These are phyloP conservation scores for Clavispora asparagi DNA, from an alignment of 805 yeast genomes.

Conservation along the genomic window DNA sequence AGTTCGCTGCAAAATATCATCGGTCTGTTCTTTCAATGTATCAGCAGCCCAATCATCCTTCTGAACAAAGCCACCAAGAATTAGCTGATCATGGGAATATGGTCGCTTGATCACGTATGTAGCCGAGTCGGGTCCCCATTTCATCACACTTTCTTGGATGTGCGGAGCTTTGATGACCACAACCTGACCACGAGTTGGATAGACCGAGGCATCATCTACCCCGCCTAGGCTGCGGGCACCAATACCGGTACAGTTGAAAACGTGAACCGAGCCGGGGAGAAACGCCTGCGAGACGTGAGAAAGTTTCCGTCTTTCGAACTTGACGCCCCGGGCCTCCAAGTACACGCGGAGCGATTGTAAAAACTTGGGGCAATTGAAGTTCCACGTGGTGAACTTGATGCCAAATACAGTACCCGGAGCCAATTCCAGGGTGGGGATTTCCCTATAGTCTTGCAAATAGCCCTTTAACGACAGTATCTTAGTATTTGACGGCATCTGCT, in stretches of 20 bases:
- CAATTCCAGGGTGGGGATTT: constrained; percentile 31
- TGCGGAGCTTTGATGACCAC: constrained; percentile 70
- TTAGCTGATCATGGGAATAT: constrained; percentile 55
- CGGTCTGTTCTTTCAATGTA: constrained; percentile 52
- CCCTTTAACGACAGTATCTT: constrained; percentile 45
- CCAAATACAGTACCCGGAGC: constrained; percentile 56
- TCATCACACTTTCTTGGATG: constrained; percentile 49
- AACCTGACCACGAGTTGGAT: constrained; percentile 79
- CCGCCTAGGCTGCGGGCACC: constrained; percentile 64
- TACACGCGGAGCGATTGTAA: constrained; percentile 42
- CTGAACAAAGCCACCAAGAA: constrained; percentile 74
- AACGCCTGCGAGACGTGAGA: constrained; percentile 56
- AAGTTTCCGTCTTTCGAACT: constrained; percentile 41
- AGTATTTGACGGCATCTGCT: constrained; percentile 36
- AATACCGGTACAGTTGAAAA: constrained; percentile 75
- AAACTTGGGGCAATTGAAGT: constrained; percentile 67
- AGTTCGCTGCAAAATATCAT: constrained; percentile 58
- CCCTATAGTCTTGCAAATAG: constrained; percentile 45
- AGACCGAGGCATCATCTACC: constrained; percentile 54
- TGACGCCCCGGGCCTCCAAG: constrained; percentile 46
- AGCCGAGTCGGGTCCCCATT: constrained; percentile 56
- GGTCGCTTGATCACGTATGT: constrained; percentile 76
- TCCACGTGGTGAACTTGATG: constrained; percentile 54
- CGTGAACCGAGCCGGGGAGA: constrained; percentile 30
- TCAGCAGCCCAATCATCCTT: constrained; percentile 58